Conservation (phyloP, 139 green algal genomes). For the Chlamydomonas eustigma region DNA sequence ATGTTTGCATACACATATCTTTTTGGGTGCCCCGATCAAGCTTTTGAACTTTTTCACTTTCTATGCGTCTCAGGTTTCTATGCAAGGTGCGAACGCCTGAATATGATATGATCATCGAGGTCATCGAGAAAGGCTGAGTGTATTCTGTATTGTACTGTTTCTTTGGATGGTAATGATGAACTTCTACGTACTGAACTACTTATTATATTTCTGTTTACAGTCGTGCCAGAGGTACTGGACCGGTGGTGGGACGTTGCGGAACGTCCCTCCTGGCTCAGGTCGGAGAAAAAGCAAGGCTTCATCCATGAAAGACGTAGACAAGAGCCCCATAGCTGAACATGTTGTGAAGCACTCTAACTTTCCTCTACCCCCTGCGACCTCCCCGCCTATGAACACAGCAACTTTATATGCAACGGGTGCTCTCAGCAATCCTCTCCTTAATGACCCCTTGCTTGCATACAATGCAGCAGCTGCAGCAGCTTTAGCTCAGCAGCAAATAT, state of each 20-base stretch:
- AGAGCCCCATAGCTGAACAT: neutral
- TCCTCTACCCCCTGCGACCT: neutral
- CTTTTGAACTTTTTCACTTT: too few species aligned
- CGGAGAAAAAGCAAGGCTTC: conserved; percentile 65
- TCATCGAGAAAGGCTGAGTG: too few species aligned
- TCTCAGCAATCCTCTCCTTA: neutral
- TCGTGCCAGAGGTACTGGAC: conserved; percentile 92
- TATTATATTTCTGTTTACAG: too few species aligned
- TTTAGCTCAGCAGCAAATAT: too few species aligned
- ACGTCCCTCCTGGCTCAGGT: conserved; percentile 81
- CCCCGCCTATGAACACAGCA: neutral
- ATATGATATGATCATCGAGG: too few species aligned
- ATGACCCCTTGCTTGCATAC: neutral
- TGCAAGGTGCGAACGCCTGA: neutral
- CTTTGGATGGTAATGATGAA: neutral
- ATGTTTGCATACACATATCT: too few species aligned
- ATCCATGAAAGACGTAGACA: neutral
- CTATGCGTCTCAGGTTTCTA: neutral
- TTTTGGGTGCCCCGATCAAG: too few species aligned
- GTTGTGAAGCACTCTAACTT: neutral
- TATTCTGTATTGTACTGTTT: too few species aligned
- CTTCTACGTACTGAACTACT: too few species aligned
- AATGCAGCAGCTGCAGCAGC: neutral
- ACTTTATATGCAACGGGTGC: neutral
- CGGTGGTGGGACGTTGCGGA: conserved; percentile 79